Conservation (phyloP, 1,284 basidiomycete species). For the Rhodotorula sp. region DNA sequence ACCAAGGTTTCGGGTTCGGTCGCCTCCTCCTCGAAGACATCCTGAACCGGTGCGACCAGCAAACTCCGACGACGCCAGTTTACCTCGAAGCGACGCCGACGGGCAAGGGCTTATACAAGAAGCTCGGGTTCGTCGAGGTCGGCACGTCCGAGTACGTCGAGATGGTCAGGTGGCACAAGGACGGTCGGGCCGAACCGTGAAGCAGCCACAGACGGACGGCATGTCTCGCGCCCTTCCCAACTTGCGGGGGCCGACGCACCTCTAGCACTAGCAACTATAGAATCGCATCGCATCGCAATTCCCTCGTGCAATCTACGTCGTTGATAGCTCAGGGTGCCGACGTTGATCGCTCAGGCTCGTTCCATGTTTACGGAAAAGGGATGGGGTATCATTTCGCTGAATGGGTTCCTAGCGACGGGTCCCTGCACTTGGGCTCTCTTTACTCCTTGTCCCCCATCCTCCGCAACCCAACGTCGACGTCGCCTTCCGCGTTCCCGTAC, state of each 20-base stretch:
- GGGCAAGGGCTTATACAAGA: constrained; percentile 24
- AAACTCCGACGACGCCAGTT: constrained; percentile 16
- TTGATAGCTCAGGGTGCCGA: neutral
- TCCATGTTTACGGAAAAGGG: too few species aligned
- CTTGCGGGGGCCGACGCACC: neutral
- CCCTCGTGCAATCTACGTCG: neutral
- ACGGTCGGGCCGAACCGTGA: neutral
- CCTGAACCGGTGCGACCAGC: constrained; percentile 21
- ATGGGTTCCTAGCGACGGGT: neutral
- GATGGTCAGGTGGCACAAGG: constrained; percentile 10
- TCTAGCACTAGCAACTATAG: neutral
- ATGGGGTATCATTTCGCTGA: neutral
- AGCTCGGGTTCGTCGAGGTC: constrained; percentile 21
- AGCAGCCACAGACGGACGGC: too few species aligned
- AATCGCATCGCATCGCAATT: neutral
- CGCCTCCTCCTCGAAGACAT: constrained; percentile 16
- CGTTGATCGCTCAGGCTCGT: too few species aligned
- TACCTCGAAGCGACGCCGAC: constrained; percentile 29
- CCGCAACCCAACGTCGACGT: constrained; percentile 14
- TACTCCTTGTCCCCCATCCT: constrained; percentile 6
- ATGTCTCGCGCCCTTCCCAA: neutral
- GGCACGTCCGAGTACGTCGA: constrained; percentile 23
- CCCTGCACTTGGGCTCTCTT: neutral
- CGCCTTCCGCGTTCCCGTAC: constrained; percentile 22
- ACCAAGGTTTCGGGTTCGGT: constrained; percentile 25